Percentiles rank a stretch among this genome's conserved stretches.
Conservation (phyloP, 202 grass and related monocot genomes). For the Setaria italica region DNA sequence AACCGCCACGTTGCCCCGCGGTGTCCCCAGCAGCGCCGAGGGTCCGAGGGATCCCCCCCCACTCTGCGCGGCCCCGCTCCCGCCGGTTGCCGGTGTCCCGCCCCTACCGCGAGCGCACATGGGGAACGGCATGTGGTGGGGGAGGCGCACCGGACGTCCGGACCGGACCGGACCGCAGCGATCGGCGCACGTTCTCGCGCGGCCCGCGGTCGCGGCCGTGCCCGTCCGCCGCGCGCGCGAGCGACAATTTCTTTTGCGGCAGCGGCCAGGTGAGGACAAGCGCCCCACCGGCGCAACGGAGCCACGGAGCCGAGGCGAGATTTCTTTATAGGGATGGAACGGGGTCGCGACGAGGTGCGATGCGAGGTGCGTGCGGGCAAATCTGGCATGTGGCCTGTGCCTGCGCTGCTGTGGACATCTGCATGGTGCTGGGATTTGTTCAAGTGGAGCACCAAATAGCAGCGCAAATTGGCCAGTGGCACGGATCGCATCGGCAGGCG, state of each 20-base stretch:
- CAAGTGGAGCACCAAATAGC: neutral
- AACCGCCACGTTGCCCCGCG: slow-evolving; percentile 25
- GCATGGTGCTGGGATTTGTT: neutral
- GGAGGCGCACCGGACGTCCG: neutral
- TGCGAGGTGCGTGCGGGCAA: neutral
- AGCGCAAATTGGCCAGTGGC: neutral
- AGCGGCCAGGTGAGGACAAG: neutral
- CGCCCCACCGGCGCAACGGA: neutral
- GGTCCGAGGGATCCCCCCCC: neutral
- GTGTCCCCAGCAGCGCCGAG: neutral
- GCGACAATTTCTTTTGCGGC: neutral
- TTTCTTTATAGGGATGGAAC: neutral
- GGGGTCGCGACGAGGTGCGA: neutral
- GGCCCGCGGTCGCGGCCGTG: neutral
- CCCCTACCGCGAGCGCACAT: slow-evolving; percentile 2
- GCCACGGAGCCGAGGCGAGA: neutral
- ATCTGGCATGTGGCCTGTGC: neutral
- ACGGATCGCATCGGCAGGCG: neutral
- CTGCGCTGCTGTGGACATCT: neutral
- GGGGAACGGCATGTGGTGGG: neutral
- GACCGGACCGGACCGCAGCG: neutral
- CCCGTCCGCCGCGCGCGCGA: too few species aligned
- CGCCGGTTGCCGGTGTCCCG: too few species aligned
- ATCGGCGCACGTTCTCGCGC: slow-evolving; percentile 31
- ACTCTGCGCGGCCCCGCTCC: neutral